phyloP scores from a whole-genome alignment of 2,329 filamentous ascomycete species.

The Sarocladium brachiariae region DNA sequence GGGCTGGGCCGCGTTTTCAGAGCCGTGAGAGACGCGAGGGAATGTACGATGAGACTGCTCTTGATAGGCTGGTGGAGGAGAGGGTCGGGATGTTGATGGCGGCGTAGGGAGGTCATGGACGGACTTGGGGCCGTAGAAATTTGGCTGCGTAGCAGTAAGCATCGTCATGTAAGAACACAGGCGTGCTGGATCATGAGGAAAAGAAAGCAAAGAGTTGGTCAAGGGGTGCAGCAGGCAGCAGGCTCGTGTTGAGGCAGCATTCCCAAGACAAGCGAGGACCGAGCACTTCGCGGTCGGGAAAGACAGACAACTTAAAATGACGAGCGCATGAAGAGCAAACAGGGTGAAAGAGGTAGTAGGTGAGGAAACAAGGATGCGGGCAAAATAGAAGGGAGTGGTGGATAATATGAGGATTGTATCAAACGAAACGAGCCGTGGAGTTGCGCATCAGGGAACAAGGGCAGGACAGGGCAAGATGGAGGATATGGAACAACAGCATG shows the following conservation, averaged over 20 bases:
- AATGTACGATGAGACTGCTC: conserved; percentile 39
- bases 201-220: background rate
- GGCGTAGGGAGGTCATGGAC: conserved; percentile 57
- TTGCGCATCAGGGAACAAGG: conserved; percentile 3
- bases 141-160: conserved; percentile 56
- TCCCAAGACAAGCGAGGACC: background rate
- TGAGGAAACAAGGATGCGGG: conserved; percentile 1
- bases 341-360: background rate
- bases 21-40: conserved; percentile 34
- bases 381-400: conserved; percentile 6
- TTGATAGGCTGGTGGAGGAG: conserved; percentile 45
- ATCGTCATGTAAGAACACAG: conserved; percentile 36
- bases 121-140: conserved; percentile 51
- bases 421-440: conserved; percentile 9
- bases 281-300: background rate
- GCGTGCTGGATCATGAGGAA: conserved; percentile 4
- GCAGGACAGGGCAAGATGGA: conserved; percentile 6
- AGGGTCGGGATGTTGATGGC: conserved; percentile 47
- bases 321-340: background rate
- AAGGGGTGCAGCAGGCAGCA: background rate
- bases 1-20: conserved; percentile 35
- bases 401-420: conserved; percentile 8
- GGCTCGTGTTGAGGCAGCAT: background rate
- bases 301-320: background rate
- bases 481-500: conserved; percentile 5